phyloP scores from a whole-genome alignment of 2,329 filamentous ascomycete genomes.

The Botrytis hyacinthi region DNA sequence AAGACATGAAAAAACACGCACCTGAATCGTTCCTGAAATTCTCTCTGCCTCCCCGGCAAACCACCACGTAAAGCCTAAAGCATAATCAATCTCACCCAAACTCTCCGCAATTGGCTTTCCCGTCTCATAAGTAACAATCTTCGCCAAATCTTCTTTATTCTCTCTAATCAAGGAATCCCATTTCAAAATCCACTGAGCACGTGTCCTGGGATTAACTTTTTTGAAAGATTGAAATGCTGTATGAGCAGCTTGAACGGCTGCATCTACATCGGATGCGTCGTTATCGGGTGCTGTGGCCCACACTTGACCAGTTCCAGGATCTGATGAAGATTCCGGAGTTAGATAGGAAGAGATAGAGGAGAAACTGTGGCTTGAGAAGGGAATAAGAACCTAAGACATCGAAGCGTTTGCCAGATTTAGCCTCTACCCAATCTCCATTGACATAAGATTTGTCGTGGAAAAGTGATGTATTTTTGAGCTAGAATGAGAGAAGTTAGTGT shows the following conservation, averaged over 20 bases:
- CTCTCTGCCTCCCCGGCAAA: conserved; percentile 60
- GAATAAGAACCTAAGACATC: conserved; percentile 49
- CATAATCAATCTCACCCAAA: conserved; percentile 53
- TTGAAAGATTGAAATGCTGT: conserved; percentile 59
- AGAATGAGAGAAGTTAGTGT: conserved; percentile 15
- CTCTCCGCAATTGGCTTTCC: conserved; percentile 53
- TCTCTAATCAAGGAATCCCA: conserved; percentile 65
- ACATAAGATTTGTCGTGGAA: conserved; percentile 54
- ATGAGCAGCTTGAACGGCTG: conserved; percentile 57
- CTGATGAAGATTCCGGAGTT: conserved; percentile 38
- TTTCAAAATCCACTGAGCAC: conserved; percentile 61
- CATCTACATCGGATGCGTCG: conserved; percentile 56
- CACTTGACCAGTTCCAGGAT: conserved; percentile 45
- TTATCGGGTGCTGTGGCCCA: conserved; percentile 46
- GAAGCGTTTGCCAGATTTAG: conserved; percentile 56
- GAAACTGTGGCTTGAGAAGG: not conserved
- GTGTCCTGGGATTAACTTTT: conserved; percentile 57
- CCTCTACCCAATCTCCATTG: conserved; percentile 53
- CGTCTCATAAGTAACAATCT: conserved; percentile 59
- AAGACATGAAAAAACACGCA: not conserved
- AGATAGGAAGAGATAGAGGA: not conserved
- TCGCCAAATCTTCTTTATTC: conserved; percentile 60
- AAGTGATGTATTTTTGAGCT: conserved; percentile 54
- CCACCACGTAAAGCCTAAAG: conserved; percentile 53
- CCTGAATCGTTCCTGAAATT: conserved; percentile 57